These are phyloP conservation scores for Aspergillus transmontanensis DNA, from an alignment of 2,329 filamentous ascomycete genomes.

Conservation along the genomic window DNA sequence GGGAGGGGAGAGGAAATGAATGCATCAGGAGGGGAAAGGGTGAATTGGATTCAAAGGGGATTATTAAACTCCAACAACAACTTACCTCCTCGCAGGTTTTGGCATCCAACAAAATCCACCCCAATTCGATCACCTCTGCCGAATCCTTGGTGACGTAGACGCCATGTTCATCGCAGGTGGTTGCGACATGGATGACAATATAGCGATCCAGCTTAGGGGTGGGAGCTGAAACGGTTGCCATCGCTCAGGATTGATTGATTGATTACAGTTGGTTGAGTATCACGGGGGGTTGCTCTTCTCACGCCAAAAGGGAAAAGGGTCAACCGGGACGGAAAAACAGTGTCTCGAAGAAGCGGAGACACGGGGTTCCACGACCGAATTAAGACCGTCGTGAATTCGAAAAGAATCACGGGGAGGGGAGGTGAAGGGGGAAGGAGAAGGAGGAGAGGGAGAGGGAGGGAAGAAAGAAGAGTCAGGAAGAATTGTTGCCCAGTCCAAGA, in stretches of 20 bases:
- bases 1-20: not conserved
- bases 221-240: constrained; percentile 52
- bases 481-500: constrained; percentile 9
- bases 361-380: constrained; percentile 27
- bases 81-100: constrained; percentile 91
- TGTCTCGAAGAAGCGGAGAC: constrained; percentile 7
- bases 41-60: not conserved
- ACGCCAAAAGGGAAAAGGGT: constrained; percentile 21
- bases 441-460: constrained; percentile 31
- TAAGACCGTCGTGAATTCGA: constrained; percentile 30
- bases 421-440: constrained; percentile 18
- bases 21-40: not conserved
- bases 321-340: constrained; percentile 24
- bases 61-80: constrained; percentile 5
- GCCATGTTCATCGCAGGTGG: constrained; percentile 97
- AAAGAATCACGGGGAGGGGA: constrained; percentile 24
- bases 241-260: constrained; percentile 28
- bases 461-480: constrained; percentile 29
- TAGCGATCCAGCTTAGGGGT: constrained; percentile 87
- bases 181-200: constrained; percentile 97
- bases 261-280: constrained; percentile 2
- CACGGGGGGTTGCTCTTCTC: constrained; percentile 11
- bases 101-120: constrained; percentile 93
- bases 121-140: constrained; percentile 97
- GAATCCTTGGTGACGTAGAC: constrained; percentile 99